Evolutionary conservation across 768 basidiomycete species (phyloP), one percentile per base, ranked within the genome.

Genomic region (Coprinellus micaceus): DNA sequence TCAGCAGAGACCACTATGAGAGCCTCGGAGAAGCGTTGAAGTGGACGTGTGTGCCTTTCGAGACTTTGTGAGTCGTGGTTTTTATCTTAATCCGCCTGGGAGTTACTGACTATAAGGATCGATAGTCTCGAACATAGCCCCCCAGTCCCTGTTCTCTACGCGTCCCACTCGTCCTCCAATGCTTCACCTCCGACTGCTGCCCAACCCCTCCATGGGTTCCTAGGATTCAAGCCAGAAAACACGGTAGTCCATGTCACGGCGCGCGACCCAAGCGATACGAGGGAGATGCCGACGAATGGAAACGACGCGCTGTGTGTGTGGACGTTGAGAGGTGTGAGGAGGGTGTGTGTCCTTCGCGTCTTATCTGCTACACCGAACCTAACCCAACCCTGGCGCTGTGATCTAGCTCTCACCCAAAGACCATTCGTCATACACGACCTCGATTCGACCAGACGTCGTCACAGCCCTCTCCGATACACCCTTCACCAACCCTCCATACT

Each of bases 211-310:
- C 89, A 91, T 59, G 71, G 64, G 1, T 86, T 88, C 56, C 72
- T 91, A 13, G 87, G 86, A 15, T 86, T 80, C 61, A 64, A 69
- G 3, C 70, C 72, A 0, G 60, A 62, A 1, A 63, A 72, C 36
- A 82, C 87, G 53, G 67, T 90, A 1, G 26, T 88, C 0, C 82
- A 82, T 0, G 72, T 91, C 64, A 78, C 82, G 1, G 70, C 84
- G 10, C 76, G 91, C 19, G 84, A 93, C 71, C 87, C 88, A 0
- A 68, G 72, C 39, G 85, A 90, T 66, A 73, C 68, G 4, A 71
- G 80, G 43, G 84, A 84, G 59, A 86, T 90, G 81, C 90, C 91
- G 0, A 73, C 89, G 0, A 93, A 91, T 59, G 82, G 84, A 2
- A 82, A 84, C 33, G 61, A 74, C 5, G 73, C 79, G 58, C 69